A percentile compares a stretch with the other conserved stretches of the same genome.
phyloP scores from a whole-genome alignment of 768 basidiomycete genomes.

The Macrocybe gigantea region DNA sequence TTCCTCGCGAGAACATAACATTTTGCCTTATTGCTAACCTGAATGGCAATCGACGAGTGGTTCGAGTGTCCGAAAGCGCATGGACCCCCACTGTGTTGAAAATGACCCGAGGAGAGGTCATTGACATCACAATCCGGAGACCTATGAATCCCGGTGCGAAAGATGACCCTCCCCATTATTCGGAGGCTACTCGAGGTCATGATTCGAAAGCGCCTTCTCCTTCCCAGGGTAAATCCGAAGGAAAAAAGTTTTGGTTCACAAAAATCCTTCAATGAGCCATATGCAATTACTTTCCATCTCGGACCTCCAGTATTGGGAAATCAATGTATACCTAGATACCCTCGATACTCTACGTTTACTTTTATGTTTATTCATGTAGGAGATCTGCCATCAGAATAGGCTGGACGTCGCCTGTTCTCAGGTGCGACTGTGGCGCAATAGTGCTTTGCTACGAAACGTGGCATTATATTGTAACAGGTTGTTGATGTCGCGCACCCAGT shows the following conservation, averaged over 20 bases:
- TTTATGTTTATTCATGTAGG: background rate
- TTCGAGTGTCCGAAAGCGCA: conserved; percentile 46
- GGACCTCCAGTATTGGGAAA: background rate
- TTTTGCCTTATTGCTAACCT: conserved; percentile 33
- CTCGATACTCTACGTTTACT: background rate
- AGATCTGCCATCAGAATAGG: background rate
- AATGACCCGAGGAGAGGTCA: conserved; percentile 40
- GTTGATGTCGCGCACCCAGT: conserved; percentile 97
- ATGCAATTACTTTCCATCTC: background rate
- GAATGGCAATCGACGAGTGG: conserved; percentile 25
- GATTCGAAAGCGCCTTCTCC: conserved; percentile 15
- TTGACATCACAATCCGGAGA: conserved; percentile 35
- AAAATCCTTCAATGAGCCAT: conserved; percentile 1
- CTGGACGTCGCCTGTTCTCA: conserved; percentile 17
- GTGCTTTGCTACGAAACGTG: conserved; percentile 87
- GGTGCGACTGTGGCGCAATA: conserved; percentile 68
- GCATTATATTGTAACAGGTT: conserved; percentile 93
- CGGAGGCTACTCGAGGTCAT: conserved; percentile 25
- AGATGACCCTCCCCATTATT: conserved; percentile 35
- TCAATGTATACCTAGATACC: background rate
- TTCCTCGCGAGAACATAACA: conserved; percentile 34
- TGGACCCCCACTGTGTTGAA: conserved; percentile 38
- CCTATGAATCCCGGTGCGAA: conserved; percentile 16
- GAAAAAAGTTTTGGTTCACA: conserved; percentile 12
- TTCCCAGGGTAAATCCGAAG: conserved; percentile 9